phyloP scores from a whole-genome alignment of 2,329 filamentous ascomycete species.

The Thermothelomyces thermophilus region DNA sequence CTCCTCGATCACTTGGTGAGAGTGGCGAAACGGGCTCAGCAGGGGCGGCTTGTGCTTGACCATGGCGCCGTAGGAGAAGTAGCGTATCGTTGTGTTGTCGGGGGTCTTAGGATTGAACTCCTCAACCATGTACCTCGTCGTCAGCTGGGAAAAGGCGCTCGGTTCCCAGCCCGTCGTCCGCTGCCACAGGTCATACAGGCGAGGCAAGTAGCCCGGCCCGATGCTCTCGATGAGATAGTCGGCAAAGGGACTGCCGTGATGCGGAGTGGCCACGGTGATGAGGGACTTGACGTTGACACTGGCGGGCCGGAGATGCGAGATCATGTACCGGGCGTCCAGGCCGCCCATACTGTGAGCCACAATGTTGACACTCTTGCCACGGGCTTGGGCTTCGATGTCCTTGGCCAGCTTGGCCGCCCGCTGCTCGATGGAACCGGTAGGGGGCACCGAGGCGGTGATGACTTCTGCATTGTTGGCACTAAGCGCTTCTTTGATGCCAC shows the following conservation, averaged over 20 bases:
- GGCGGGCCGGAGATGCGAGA: constrained; percentile 46
- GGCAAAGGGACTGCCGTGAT: constrained; percentile 49
- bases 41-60: constrained; percentile 46
- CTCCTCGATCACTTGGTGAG: constrained; percentile 43
- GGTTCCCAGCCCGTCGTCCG: constrained; percentile 48
- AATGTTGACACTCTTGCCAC: constrained; percentile 62
- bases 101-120: constrained; percentile 53
- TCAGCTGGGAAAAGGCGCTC: constrained; percentile 55
- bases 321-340: constrained; percentile 59
- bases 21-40: constrained; percentile 56
- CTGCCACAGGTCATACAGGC: constrained; percentile 46
- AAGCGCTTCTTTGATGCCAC: constrained; percentile 55
- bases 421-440: constrained; percentile 54
- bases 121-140: constrained; percentile 49
- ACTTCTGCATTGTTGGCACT: constrained; percentile 47
- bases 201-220: constrained; percentile 45
- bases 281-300: constrained; percentile 44
- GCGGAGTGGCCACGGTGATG: constrained; percentile 50
- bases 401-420: constrained; percentile 51
- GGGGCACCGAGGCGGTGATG: constrained; percentile 55
- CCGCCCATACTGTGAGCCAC: constrained; percentile 65
- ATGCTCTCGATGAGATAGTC: constrained; percentile 46
- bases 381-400: constrained; percentile 43
- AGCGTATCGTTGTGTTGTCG: constrained; percentile 47
- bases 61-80: constrained; percentile 57